These are phyloP conservation scores for Pezicula neosporulosa DNA, from an alignment of 2,329 filamentous ascomycete genomes.

Conservation along the genomic window DNA sequence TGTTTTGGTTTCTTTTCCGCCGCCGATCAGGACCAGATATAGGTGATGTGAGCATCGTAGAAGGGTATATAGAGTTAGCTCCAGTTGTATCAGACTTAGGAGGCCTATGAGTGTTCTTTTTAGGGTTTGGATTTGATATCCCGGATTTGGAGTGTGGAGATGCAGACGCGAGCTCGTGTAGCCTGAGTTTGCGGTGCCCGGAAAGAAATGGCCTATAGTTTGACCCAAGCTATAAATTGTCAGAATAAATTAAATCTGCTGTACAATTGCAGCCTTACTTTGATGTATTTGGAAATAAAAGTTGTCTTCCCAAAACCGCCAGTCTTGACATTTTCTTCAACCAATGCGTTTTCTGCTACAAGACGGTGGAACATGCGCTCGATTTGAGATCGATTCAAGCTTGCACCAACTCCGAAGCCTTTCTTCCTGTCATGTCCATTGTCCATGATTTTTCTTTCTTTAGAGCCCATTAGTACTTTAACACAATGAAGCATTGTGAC, in stretches of 20 bases:
- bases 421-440: slow-evolving; percentile 33
- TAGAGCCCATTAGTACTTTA: slow-evolving; percentile 75
- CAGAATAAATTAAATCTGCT: slow-evolving; percentile 23
- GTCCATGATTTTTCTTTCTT: slow-evolving; percentile 49
- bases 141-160: slow-evolving; percentile 8
- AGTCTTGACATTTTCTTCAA: slow-evolving; percentile 58
- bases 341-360: slow-evolving; percentile 68
- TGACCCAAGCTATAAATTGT: slow-evolving; percentile 24
- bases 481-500: slow-evolving; percentile 77
- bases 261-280: slow-evolving; percentile 40
- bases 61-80: slow-evolving; percentile 46
- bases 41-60: slow-evolving; percentile 67
- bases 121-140: slow-evolving; percentile 34
- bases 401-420: slow-evolving; percentile 65
- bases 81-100: slow-evolving; percentile 6
- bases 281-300: slow-evolving; percentile 73
- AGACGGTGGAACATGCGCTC: slow-evolving; percentile 82
- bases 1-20: slow-evolving; percentile 29
- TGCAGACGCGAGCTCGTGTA: slow-evolving; percentile 24
- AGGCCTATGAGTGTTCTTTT: slow-evolving; percentile 22
- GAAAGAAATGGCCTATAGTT: slow-evolving; percentile 22
- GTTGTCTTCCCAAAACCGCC: slow-evolving; percentile 35
- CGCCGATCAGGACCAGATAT: slow-evolving; percentile 41
- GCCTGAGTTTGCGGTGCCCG: slow-evolving; percentile 21
- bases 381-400: slow-evolving; percentile 70